phyloP scores from a whole-genome alignment of 164 flowering plant genomes.

The Malania oleifera region DNA sequence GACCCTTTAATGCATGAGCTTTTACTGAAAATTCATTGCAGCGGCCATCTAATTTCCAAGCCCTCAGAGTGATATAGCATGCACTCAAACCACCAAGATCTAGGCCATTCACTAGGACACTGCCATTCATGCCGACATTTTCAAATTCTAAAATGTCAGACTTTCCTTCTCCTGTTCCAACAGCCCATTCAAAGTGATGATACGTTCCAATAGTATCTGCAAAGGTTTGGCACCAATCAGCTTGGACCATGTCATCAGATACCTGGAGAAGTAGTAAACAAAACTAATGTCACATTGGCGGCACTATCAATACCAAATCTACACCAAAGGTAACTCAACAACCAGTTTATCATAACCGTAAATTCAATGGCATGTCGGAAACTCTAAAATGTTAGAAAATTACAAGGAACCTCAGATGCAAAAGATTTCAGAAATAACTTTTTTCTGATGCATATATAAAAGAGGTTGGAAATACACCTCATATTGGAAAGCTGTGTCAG shows the following conservation, averaged over 20 bases:
- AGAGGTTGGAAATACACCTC: slow-evolving; percentile 42
- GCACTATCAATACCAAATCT: neutral
- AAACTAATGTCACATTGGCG: slow-evolving; percentile 4
- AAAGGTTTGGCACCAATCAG: slow-evolving; percentile 90
- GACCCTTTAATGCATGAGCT: slow-evolving; percentile 94
- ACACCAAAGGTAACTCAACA: neutral
- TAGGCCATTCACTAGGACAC: slow-evolving; percentile 69
- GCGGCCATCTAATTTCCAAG: slow-evolving; percentile 91
- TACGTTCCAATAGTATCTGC: slow-evolving; percentile 65
- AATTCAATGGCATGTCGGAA: too few relatives aligned
- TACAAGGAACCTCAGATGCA: slow-evolving; percentile 1
- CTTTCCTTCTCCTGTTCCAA: slow-evolving; percentile 95
- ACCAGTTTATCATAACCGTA: neutral
- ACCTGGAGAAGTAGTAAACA: slow-evolving; percentile 47
- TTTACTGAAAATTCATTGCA: slow-evolving; percentile 82
- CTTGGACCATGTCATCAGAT: slow-evolving; percentile 59
- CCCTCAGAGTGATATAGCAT: slow-evolving; percentile 86
- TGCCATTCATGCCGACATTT: slow-evolving; percentile 83
- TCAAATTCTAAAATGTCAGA: slow-evolving; percentile 84
- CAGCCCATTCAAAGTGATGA: slow-evolving; percentile 96
- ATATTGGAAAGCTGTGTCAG: slow-evolving; percentile 89
- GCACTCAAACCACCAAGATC: slow-evolving; percentile 70
- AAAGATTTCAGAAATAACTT: neutral
- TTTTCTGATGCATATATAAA: neutral
- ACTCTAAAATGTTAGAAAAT: neutral